Evolutionary conservation across 805 yeast genomes (phyloP).

Genomic region (Saccharomycopsis sp.): DNA sequence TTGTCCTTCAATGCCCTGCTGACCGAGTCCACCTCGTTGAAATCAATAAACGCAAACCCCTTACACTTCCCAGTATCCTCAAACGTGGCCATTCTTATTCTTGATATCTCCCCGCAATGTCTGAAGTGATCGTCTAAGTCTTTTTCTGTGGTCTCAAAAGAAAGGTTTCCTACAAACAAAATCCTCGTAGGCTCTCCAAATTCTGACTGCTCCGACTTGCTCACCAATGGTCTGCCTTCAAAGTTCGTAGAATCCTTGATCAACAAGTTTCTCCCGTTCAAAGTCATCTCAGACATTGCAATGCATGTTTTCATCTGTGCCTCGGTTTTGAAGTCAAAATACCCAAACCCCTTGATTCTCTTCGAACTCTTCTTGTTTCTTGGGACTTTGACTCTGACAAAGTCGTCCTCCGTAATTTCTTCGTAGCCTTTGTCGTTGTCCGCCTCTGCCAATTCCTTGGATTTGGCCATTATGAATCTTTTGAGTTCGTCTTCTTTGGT

Average conservation of each 20-base stretch:
- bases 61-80: constrained; percentile 95
- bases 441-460: constrained; percentile 32
- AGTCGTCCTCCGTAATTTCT: constrained; percentile 47
- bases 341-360: constrained; percentile 78
- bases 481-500: constrained; percentile 69
- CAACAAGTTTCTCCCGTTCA: constrained; percentile 80
- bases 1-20: constrained; percentile 75
- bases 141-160: constrained; percentile 86
- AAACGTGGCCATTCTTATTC: constrained; percentile 95
- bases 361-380: constrained; percentile 46
- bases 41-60: constrained; percentile 92
- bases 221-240: constrained; percentile 70
- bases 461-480: constrained; percentile 56
- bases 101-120: constrained; percentile 82
- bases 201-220: constrained; percentile 14
- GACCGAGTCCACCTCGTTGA: constrained; percentile 72
- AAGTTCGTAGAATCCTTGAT: constrained; percentile 76
- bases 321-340: constrained; percentile 65
- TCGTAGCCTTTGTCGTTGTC: constrained; percentile 28
- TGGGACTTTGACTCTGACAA: constrained; percentile 79
- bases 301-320: constrained; percentile 59
- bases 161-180: constrained; percentile 85
- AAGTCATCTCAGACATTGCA: constrained; percentile 57
- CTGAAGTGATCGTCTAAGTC: constrained; percentile 73
- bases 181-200: constrained; percentile 61